Evolutionary conservation across 2,329 filamentous ascomycete genomes (phyloP).

Genomic region (Epichloe typhina): DNA sequence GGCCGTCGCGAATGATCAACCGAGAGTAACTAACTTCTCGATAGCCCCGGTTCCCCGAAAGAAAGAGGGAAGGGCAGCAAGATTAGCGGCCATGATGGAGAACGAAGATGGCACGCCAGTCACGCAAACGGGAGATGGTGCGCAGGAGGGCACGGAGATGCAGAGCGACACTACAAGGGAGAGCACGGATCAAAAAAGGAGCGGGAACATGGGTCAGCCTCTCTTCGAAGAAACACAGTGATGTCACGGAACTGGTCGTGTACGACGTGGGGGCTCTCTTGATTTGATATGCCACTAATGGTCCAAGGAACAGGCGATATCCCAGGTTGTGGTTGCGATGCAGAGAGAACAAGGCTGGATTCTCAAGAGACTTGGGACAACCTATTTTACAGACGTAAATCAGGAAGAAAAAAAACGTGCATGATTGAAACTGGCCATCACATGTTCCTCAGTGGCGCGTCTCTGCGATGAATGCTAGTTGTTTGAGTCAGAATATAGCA

Average conservation of each 20-base stretch:
- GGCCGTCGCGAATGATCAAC: no score
- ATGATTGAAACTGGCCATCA: neutral
- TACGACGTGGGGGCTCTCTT: no score
- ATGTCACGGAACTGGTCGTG: neutral
- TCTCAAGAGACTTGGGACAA: neutral
- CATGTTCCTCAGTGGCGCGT: constrained; percentile 3
- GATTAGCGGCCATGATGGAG: constrained; percentile 38
- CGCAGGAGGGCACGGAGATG: neutral
- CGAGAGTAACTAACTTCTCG: constrained; percentile 8
- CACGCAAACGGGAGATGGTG: neutral
- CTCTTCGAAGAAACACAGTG: neutral
- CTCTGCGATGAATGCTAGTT: constrained; percentile 16
- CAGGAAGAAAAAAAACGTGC: no score
- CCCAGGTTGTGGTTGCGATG: neutral
- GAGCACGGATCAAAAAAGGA: neutral
- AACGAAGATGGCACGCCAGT: constrained; percentile 16
- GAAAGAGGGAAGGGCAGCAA: constrained; percentile 41
- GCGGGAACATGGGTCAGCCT: neutral
- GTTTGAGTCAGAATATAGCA: constrained; percentile 10
- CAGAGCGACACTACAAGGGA: neutral
- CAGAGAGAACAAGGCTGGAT: neutral
- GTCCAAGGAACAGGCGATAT: neutral
- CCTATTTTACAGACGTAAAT: neutral
- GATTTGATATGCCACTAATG: neutral
- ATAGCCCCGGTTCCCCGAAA: constrained; percentile 38